These are phyloP conservation scores for Artemisia tridentata DNA, from an alignment of 129 eudicot genomes.

Conservation along the genomic window DNA sequence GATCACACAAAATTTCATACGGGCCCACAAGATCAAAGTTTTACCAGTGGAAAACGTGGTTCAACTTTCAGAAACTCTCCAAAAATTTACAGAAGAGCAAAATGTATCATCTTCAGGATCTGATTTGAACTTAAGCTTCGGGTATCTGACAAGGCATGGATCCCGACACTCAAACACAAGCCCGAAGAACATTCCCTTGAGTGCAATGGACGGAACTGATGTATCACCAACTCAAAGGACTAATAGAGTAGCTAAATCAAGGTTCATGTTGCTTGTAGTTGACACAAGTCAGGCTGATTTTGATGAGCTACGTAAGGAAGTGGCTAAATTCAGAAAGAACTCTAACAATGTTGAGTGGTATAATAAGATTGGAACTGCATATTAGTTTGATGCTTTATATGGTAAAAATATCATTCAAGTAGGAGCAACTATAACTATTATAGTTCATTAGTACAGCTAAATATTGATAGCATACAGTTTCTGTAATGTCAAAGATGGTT, in stretches of 20 bases:
- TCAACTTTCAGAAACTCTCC: constrained; percentile 43
- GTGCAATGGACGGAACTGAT: constrained; percentile 49
- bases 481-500: too few species aligned
- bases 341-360: not conserved
- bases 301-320: constrained; percentile 43
- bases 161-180: constrained; percentile 18
- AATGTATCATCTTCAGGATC: constrained; percentile 27
- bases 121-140: constrained; percentile 24
- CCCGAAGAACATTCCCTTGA: constrained; percentile 49
- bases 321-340: constrained; percentile 61
- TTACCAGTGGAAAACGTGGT: constrained; percentile 26
- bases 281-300: constrained; percentile 52
- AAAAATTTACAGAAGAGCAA: constrained; percentile 23
- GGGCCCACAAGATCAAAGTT: constrained; percentile 46
- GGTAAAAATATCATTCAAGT: too few species aligned
- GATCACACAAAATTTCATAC: constrained; percentile 35
- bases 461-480: too few species aligned
- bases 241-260: not conserved
- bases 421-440: too few species aligned
- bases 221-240: constrained; percentile 6
- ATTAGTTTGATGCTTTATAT: too few species aligned
- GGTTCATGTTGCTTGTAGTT: constrained; percentile 45
- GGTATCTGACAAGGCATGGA: constrained; percentile 9
- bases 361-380: too few species aligned
- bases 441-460: too few species aligned